A percentile compares a stretch with the other conserved stretches of the same genome.
phyloP scores from a whole-genome alignment of 169 alveolate species.

The Cryptosporidium viatorum region DNA sequence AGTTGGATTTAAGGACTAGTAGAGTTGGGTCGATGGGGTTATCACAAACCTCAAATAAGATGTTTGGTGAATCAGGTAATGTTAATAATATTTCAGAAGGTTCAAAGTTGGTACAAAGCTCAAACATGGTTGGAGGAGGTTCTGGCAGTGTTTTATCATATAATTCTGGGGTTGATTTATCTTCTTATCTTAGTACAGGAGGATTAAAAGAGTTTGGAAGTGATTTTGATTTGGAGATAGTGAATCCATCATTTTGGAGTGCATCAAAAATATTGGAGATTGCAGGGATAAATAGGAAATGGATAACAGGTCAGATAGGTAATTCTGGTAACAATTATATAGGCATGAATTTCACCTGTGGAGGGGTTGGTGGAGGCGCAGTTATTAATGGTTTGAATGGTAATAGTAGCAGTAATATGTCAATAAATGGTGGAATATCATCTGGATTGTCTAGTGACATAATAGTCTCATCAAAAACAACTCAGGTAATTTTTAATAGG shows the following conservation, averaged over 20 bases:
- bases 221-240: conserved; percentile 8
- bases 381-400: neutral
- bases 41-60: neutral
- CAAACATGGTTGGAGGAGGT: neutral
- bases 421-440: neutral
- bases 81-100: neutral
- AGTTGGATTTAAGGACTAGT: neutral
- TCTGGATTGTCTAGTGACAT: conserved; percentile 9
- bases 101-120: neutral
- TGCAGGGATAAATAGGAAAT: conserved; percentile 42
- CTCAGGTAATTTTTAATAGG: conserved; percentile 8
- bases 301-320: conserved; percentile 62
- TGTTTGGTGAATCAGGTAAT: neutral
- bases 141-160: neutral
- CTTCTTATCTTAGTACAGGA: neutral
- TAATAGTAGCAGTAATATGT: neutral
- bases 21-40: neutral
- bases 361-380: neutral
- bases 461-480: conserved; percentile 4
- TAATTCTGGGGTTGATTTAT: neutral
- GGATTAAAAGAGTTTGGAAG: conserved; percentile 9
- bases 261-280: conserved; percentile 38
- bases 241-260: conserved; percentile 63
- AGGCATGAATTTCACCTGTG: neutral
- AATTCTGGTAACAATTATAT: conserved; percentile 10